phyloP scores from a whole-genome alignment of 164 flowering plant species.

The Magnolia kwangsiensis region DNA sequence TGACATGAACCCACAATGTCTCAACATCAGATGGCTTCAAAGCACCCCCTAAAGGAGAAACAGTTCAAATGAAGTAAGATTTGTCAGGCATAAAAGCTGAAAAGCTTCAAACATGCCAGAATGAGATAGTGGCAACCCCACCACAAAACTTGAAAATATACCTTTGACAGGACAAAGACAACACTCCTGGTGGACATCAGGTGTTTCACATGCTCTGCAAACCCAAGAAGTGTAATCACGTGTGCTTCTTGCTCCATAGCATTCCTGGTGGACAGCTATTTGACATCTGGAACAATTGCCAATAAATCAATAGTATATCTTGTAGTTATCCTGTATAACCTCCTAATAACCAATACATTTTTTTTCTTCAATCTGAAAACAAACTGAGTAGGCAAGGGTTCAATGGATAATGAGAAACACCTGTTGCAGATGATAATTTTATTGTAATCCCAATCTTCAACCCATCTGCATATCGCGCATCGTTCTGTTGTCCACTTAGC shows the following conservation, averaged over 20 bases:
- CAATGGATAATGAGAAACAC: slow-evolving; percentile 27
- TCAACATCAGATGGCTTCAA: slow-evolving; percentile 93
- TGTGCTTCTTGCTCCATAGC: slow-evolving; percentile 83
- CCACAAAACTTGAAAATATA: slow-evolving; percentile 22
- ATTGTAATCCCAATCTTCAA: slow-evolving; percentile 98
- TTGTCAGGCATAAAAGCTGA: neutral
- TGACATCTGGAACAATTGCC: slow-evolving; percentile 61
- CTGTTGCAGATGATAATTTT: slow-evolving; percentile 95
- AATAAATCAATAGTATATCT: neutral
- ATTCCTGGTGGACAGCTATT: slow-evolving; percentile 99
- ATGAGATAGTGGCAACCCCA: neutral
- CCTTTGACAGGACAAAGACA: slow-evolving; percentile 99
- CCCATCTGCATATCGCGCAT: slow-evolving; percentile 98
- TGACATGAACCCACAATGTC: slow-evolving; percentile 90
- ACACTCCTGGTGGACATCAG: slow-evolving; percentile 78
- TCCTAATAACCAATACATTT: neutral
- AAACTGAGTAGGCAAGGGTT: neutral
- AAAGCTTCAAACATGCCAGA: neutral
- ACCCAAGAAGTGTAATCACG: slow-evolving; percentile 96
- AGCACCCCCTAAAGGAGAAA: slow-evolving; percentile 73
- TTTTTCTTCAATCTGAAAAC: neutral
- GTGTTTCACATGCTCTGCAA: slow-evolving; percentile 95
- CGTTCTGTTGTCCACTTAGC: slow-evolving; percentile 98
- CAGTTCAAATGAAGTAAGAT: neutral
- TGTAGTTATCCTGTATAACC: neutral